phyloP scores from a whole-genome alignment of 208 protist species.

The Angomonas deanei region DNA sequence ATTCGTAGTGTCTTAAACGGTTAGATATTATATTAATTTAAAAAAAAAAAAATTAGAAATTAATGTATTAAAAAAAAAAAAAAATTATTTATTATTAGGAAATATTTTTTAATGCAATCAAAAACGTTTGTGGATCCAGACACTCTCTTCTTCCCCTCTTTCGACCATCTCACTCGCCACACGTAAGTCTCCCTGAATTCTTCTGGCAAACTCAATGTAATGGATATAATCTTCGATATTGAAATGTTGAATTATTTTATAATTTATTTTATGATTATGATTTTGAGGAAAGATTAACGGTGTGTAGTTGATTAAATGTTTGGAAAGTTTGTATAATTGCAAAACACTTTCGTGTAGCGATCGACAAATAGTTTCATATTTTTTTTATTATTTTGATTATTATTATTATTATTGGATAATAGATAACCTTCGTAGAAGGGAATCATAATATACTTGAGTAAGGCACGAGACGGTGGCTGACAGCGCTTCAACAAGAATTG shows the following conservation, averaged over 20 bases:
- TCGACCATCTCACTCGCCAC: neutral
- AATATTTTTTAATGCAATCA: too few species aligned
- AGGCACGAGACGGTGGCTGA: constrained; percentile 44
- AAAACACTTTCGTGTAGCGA: constrained; percentile 11
- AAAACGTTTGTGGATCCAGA: neutral
- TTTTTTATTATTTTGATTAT: neutral
- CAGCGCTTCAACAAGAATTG: constrained; percentile 23
- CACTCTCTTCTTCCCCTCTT: neutral
- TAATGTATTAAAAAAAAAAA: too few species aligned
- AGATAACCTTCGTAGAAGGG: constrained; percentile 58
- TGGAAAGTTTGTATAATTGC: constrained; percentile 43
- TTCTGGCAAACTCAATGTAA: constrained; percentile 8
- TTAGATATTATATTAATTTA: too few species aligned
- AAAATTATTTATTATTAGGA: too few species aligned
- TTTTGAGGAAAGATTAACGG: constrained; percentile 33
- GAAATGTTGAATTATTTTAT: neutral
- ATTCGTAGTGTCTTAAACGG: too few species aligned
- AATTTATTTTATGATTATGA: too few species aligned
- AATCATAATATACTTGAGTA: constrained; percentile 30
- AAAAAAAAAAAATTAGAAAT: neutral
- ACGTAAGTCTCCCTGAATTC: neutral
- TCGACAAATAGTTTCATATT: too few species aligned
- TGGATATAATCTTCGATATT: neutral
- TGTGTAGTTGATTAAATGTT: constrained; percentile 27
- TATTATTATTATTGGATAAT: constrained; percentile 19